Percentiles rank a stretch among this genome's conserved stretches.
phyloP scores from a whole-genome alignment of 108 stramenopile genomes.

The Nitzschia sp. region DNA sequence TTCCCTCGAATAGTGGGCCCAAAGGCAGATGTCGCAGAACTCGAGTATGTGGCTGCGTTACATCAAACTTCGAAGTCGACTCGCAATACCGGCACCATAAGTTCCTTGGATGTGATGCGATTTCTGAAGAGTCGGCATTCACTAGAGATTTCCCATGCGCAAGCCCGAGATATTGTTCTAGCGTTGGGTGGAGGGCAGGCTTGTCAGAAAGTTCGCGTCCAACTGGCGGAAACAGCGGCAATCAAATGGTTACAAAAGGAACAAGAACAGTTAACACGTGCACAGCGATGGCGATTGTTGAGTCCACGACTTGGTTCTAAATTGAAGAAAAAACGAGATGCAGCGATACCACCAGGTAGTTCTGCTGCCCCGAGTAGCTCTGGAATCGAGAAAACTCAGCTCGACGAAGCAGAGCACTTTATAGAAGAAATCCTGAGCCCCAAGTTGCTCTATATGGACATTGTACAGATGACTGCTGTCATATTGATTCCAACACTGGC shows the following conservation, averaged over 20 bases:
- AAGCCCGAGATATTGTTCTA: conserved; percentile 27
- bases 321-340: not conserved
- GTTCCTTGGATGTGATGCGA: conserved; percentile 22
- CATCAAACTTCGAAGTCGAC: conserved; percentile 14
- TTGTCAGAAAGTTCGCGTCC: not conserved
- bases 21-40: conserved; percentile 26
- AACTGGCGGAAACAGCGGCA: conserved; percentile 4
- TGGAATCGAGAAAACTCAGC: not conserved
- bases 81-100: conserved; percentile 20
- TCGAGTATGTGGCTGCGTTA: conserved; percentile 35
- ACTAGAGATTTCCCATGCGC: conserved; percentile 14
- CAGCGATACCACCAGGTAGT: not conserved
- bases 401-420: not conserved
- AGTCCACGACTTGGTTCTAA: not conserved
- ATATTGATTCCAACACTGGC: conserved; percentile 46
- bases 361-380: not conserved
- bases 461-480: conserved; percentile 37
- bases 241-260: not conserved
- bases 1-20: conserved; percentile 22
- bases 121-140: conserved; percentile 27
- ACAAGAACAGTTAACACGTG: not conserved
- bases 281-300: not conserved
- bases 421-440: conserved; percentile 12
- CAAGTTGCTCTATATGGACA: conserved; percentile 30
- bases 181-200: conserved; percentile 27